Evolutionary conservation across 371 early-diverging fungal species (phyloP).

Genomic region (Lichtheimia ornata): DNA sequence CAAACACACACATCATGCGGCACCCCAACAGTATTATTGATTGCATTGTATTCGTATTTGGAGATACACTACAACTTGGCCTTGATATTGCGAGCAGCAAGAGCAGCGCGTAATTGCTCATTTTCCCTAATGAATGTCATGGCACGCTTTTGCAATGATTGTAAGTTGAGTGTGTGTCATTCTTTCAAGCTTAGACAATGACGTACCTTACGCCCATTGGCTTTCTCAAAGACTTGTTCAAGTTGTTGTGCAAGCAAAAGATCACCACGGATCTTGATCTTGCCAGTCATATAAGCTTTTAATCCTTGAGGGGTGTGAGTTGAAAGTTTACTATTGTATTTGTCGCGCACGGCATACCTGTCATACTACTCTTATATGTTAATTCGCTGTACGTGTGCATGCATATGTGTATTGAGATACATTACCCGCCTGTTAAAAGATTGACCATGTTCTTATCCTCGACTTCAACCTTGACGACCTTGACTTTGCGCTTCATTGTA

Average conservation of each 20-base stretch:
- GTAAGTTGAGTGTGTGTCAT: background rate
- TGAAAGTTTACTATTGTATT: too few species aligned
- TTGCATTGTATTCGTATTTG: background rate
- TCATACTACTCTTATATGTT: slow-evolving; percentile 23
- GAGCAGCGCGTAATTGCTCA: slow-evolving; percentile 17
- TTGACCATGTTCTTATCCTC: slow-evolving; percentile 42
- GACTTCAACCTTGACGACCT: slow-evolving; percentile 33
- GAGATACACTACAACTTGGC: slow-evolving; percentile 7
- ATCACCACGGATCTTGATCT: slow-evolving; percentile 49
- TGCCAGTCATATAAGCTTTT: slow-evolving; percentile 47
- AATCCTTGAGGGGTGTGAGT: too few species aligned
- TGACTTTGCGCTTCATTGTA: slow-evolving; percentile 24
- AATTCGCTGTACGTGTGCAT: background rate
- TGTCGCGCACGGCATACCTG: slow-evolving; percentile 20
- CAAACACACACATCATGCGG: background rate
- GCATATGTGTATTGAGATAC: background rate
- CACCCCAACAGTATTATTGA: background rate
- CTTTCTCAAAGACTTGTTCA: slow-evolving; percentile 47
- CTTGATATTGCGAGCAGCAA: slow-evolving; percentile 1
- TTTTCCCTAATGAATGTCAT: slow-evolving; percentile 42
- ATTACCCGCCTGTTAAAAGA: slow-evolving; percentile 46
- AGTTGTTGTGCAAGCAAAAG: slow-evolving; percentile 44
- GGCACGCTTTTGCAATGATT: slow-evolving; percentile 20
- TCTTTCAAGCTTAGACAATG: background rate
- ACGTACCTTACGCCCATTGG: slow-evolving; percentile 43